Base-by-base conservation (phyloP, 2,329 filamentous ascomycete species). In the Epichloe gansuensis region DNA sequence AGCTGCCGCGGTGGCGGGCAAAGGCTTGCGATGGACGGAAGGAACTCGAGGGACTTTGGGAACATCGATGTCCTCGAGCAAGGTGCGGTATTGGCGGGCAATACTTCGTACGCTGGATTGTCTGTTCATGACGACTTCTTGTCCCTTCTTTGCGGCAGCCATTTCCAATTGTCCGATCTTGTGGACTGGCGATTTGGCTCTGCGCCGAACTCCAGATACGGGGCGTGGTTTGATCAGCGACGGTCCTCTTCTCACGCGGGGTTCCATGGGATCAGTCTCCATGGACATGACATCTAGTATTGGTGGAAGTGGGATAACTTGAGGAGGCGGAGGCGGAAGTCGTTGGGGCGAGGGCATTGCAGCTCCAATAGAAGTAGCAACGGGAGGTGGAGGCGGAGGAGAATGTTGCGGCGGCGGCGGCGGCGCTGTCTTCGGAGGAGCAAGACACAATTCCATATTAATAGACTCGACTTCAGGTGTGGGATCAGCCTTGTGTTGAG, bases 121-220 rank as follows among this genome's bases (percentile, higher is more conserved):
- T 56, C 70, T 69, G 37, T 62, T 63, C 3, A 62, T 55, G 3
- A 56, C 55, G 9, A 57, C 59, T 4, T 59, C 55, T 46, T 49
- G 45, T 34, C 46, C 39, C 7, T 62, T 58, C 46, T 60, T 54
- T 45, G 55, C 53, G 13, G 59, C 54, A 6, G 63, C 59, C 43
- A 55, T 63, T 54, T 78, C 76, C 2, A 76, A 65, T 58, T 78
- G 75, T 13, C 75, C 75, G 53, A 78, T 74, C 9, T 66, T 65
- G 43, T 69, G 69, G 23, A 78, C 72, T 0, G 75, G 76, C 2
- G 75, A 78, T 61, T 78, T 79, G 41, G 75, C 73, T 50, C 72
- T 72, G 34, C 72, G 61, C 49, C 56, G 50, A 23, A 42, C 11
- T 11, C 15, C 44, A 25, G 52, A 38, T 5, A n/a, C 45, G 2